Base-by-base conservation (phyloP, 2,329 filamentous ascomycete species). In the Huntiella abstrusa region DNA sequence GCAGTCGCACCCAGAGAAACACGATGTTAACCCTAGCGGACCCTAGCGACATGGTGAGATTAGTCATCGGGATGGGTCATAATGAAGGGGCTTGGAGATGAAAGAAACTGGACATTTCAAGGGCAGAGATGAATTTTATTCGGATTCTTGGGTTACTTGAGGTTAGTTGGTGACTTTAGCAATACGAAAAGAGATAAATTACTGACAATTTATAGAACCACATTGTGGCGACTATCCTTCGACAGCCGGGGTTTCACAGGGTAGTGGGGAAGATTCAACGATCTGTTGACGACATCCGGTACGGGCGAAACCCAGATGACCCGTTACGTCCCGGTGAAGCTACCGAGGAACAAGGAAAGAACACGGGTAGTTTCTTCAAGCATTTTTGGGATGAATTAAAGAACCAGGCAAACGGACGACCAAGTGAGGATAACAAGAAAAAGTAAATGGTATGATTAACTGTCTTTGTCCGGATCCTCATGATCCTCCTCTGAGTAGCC, bases 251-350 rank as follows among this genome's bases (percentile, higher is more conserved):
- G 6, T 74, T 73, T 54, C 70, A 73, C 51, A 64, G 64, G 50
- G 63, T 62, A 3, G 70, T 74, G 35, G 66, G 66, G 5, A 61
- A 64, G n/a, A 67, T 74, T 33, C 70, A 74, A 49, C 62, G 63
- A 11, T 60, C 56, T 3, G 62, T 74, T 34, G 57, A 74, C 53
- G 68, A 73, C 50, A 55, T 58, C 13, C 61, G 63, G 39, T 52
- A 73, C 51, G 70, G 70, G 7, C 63, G 67, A 17, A 61, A 69
- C 45, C 69, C 70, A 0, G 59, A 64, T 51, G 67, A 71, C 43
- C 70, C 70, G 5, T 51, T 73, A 7, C 61, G 63, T 0, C 68
- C 62, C 1, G 71, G 70, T 39, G 66, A 74, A 53, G 70, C 70
- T 2, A 71, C 68, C 13, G 61, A 60, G 0, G 56, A 59, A 19